A percentile compares a stretch with the other conserved stretches of the same genome.
phyloP scores from a whole-genome alignment of 306 rosid genomes.

The Pachyrhizus erosus region DNA sequence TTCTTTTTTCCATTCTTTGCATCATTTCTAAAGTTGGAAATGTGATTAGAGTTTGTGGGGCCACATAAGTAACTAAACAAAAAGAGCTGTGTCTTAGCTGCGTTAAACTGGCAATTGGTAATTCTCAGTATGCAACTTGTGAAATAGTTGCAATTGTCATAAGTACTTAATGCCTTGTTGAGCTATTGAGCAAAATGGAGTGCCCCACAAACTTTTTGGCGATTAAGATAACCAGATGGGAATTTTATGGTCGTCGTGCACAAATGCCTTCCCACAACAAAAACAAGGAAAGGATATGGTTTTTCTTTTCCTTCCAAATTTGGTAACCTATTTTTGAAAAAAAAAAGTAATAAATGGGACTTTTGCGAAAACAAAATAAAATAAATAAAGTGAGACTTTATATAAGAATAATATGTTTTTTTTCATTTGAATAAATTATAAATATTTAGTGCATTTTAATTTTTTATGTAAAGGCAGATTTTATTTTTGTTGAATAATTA shows the following conservation, averaged over 20 bases:
- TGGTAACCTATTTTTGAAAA: neutral
- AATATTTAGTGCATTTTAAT: no score
- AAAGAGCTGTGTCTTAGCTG: constrained; percentile 1
- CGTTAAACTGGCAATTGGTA: neutral
- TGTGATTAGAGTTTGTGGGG: constrained; percentile 4
- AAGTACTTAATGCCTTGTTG: neutral
- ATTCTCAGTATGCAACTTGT: constrained; percentile 18
- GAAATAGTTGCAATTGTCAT: neutral
- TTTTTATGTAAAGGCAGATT: no score
- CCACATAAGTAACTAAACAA: neutral
- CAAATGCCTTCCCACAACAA: neutral
- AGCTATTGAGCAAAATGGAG: neutral
- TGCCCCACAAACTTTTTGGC: constrained; percentile 22
- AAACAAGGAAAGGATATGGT: neutral
- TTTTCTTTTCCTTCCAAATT: neutral
- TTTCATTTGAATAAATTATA: neutral
- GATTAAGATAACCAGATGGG: neutral
- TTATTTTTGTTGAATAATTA: no score
- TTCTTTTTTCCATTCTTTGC: neutral
- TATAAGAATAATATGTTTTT: neutral
- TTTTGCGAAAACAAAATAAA: no score
- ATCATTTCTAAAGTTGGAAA: constrained; percentile 27
- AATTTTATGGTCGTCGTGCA: neutral
- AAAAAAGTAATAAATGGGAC: neutral
- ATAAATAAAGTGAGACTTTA: neutral